Evolutionary conservation across 768 basidiomycete genomes (phyloP).

Genomic region (Leucosporidium scottii): DNA sequence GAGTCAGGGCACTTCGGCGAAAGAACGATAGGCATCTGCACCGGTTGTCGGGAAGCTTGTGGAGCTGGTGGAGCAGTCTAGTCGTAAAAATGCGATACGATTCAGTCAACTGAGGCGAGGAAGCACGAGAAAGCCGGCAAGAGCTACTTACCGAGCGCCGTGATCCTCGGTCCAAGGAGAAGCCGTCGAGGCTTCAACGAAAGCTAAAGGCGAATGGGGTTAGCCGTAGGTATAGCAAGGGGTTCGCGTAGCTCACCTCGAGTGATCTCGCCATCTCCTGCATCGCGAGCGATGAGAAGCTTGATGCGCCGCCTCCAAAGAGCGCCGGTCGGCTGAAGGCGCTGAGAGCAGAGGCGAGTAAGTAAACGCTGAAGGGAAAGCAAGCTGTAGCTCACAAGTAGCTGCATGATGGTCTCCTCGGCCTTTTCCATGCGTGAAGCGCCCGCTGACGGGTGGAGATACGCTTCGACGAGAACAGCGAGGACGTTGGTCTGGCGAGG

Average conservation of each 20-base stretch:
- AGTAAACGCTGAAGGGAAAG: not conserved
- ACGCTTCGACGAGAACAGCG: not conserved
- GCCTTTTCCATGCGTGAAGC: not conserved
- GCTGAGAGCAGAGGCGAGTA: not conserved
- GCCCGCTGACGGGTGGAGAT: not conserved
- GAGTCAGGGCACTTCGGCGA: too few relatives aligned
- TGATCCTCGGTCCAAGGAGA: not conserved
- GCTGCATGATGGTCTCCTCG: not conserved
- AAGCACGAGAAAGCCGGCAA: not conserved
- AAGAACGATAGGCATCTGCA: too few relatives aligned
- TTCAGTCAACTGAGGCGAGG: not conserved
- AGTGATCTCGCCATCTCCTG: not conserved
- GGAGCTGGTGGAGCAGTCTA: too few relatives aligned
- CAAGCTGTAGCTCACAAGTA: not conserved
- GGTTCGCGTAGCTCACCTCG: not conserved
- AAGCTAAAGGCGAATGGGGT: not conserved
- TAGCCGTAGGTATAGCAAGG: not conserved
- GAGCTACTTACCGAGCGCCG: not conserved
- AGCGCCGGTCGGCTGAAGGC: not conserved
- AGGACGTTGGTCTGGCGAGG: not conserved
- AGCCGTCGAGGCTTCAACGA: not conserved
- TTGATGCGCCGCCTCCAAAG: conserved; percentile 7
- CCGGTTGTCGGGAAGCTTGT: too few relatives aligned
- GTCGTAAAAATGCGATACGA: too few relatives aligned
- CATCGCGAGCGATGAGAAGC: conserved; percentile 6